These are phyloP conservation scores for Fusarium sp. DNA, from an alignment of 2,329 filamentous ascomycete genomes.

Conservation along the genomic window DNA sequence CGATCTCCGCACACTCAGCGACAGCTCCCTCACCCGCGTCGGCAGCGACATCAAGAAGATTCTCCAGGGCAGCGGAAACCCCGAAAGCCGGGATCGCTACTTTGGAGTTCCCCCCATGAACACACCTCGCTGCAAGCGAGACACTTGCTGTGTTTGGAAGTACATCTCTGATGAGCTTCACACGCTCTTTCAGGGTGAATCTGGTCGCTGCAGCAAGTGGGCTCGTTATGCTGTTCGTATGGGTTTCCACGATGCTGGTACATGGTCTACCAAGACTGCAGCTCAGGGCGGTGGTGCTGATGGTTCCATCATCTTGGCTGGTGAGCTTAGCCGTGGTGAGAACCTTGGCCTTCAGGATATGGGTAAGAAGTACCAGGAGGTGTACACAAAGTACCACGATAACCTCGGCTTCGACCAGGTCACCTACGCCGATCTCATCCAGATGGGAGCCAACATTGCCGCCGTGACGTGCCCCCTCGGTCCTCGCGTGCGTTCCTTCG, in stretches of 20 bases:
- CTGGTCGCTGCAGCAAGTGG: conserved; percentile 56
- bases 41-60: conserved; percentile 55
- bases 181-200: conserved; percentile 50
- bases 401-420: conserved; percentile 52
- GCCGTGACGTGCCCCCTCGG: conserved; percentile 59
- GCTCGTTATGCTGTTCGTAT: conserved; percentile 60
- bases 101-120: conserved; percentile 39
- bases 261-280: conserved; percentile 54
- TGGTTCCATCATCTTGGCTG: conserved; percentile 56
- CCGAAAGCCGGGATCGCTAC: conserved; percentile 42
- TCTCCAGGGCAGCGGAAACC: conserved; percentile 47
- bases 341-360: conserved; percentile 63
- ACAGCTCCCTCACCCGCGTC: conserved; percentile 48
- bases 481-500: conserved; percentile 62
- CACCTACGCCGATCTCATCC: conserved; percentile 66
- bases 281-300: conserved; percentile 58
- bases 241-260: conserved; percentile 62
- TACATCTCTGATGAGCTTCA: conserved; percentile 56
- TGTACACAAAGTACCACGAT: conserved; percentile 55
- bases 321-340: conserved; percentile 53
- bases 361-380: conserved; percentile 51
- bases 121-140: conserved; percentile 46
- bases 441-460: conserved; percentile 63
- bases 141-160: conserved; percentile 60
- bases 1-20: conserved; percentile 51